phyloP scores from a whole-genome alignment of 805 yeast species.

The Yarrowia alimentaria region DNA sequence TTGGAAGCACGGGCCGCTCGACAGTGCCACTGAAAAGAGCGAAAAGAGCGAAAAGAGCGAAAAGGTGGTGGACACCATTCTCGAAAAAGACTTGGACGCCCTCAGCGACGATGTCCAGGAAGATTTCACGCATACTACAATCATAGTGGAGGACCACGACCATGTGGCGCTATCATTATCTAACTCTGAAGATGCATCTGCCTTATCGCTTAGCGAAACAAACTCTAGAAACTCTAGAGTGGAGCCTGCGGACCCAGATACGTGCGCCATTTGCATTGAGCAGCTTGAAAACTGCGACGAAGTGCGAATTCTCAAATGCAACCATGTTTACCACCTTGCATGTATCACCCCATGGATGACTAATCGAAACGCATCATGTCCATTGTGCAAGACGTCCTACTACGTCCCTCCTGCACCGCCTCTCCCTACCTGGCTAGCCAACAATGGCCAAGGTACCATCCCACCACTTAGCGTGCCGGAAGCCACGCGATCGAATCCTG shows the following conservation, averaged over 20 bases:
- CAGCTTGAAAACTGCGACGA: conserved; percentile 56
- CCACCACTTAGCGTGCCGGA: not conserved
- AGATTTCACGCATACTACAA: not conserved
- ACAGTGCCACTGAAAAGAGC: conserved; percentile 17
- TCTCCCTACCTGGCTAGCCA: conserved; percentile 16
- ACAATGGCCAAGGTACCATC: not conserved
- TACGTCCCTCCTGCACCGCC: conserved; percentile 36
- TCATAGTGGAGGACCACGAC: conserved; percentile 6
- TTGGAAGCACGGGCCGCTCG: conserved; percentile 36
- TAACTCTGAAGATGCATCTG: conserved; percentile 19
- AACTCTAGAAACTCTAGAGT: conserved; percentile 30
- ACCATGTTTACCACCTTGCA: conserved; percentile 76
- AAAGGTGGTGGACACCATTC: not conserved
- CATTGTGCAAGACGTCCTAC: conserved; percentile 75
- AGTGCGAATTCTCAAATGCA: conserved; percentile 74
- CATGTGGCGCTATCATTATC: conserved; percentile 13
- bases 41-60: conserved; percentile 9
- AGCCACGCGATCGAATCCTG: too few relatives aligned
- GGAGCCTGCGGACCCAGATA: conserved; percentile 48
- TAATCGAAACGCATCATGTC: conserved; percentile 74
- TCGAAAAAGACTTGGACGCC: not conserved
- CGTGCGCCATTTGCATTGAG: conserved; percentile 79
- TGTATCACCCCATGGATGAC: conserved; percentile 84
- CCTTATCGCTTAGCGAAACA: conserved; percentile 8
- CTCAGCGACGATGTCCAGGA: conserved; percentile 3